Evolutionary conservation across 2,329 filamentous ascomycete genomes (phyloP), one percentile per base, ranked within the genome.

Genomic region (Pseudogymnoascus sp.): DNA sequence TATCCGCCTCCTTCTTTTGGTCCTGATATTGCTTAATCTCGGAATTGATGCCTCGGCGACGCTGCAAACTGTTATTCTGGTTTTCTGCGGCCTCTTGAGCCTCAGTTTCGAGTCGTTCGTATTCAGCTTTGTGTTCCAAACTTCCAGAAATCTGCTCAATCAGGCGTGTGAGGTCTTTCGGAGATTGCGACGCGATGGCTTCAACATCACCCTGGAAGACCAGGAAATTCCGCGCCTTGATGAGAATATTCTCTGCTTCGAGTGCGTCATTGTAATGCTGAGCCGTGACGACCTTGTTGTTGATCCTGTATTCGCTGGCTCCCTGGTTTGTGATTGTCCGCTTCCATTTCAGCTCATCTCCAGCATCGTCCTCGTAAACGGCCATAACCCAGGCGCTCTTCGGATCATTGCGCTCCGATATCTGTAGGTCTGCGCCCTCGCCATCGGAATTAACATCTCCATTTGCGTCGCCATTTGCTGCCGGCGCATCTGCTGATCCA

Each of bases 361-460:
- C 93, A 1, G 92, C 92, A 73, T 99, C 94, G 72, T 99, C 94
- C 74, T 97, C 92, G 75, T 97, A 99, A 14, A 99, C 93, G 31
- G 94, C 94, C 92, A 97, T 97, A 12, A 99, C 95, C 93, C 93
- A 99, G 2, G 94, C 95, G 2, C 88, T 94, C 74, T 92, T 94
- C 0, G 94, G 94, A 70, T 99, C 93, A 67, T 86, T 84, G 37
- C 84, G 87, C n/a, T 84, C 87, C 62, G 86, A 82, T 62, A 85
- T 82, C 67, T 88, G 83, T 5, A 81, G 80, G 40, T 80, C 80
- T 37, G 84, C 80, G 37, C 83, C 85, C 61, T 87, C 84, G 35
- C 80, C 82, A 18, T 82, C 82, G 40, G 83, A 79, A 62, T 84
- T 79, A 12, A 82, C 81, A 38, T 83, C 85, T 47, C 87, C 84